Evolutionary conservation across 495 filamentous ascomycete genomes (phyloP).

Genomic region (Xylaria nigripes): DNA sequence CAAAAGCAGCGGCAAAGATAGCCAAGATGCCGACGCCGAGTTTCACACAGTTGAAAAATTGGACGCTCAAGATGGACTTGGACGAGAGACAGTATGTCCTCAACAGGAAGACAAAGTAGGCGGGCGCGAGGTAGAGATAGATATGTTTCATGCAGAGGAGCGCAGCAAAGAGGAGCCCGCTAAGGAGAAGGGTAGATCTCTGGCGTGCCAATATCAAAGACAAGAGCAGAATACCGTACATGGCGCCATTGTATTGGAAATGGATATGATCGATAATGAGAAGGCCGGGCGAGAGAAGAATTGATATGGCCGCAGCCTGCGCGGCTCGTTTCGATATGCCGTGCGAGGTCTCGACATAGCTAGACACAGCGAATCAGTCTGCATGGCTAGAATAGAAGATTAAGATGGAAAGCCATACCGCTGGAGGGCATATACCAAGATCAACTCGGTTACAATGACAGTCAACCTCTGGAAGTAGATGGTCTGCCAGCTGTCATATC

Average conservation of each 20-base stretch:
- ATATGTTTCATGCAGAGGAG: constrained; percentile 96
- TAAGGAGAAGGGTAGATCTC: constrained; percentile 64
- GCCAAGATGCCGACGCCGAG: constrained; percentile 62
- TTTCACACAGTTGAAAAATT: constrained; percentile 70
- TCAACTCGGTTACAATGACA: constrained; percentile 78
- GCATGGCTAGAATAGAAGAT: constrained; percentile 6
- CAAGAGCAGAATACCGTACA: constrained; percentile 81
- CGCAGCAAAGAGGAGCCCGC: constrained; percentile 73
- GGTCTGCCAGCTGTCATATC: constrained; percentile 84
- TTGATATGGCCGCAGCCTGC: constrained; percentile 79
- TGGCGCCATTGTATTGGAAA: constrained; percentile 97
- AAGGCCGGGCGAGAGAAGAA: constrained; percentile 84
- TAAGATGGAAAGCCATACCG: constrained; percentile 38
- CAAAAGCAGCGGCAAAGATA: constrained; percentile 79
- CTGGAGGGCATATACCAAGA: constrained; percentile 77
- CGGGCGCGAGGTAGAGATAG: constrained; percentile 91
- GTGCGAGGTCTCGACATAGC: constrained; percentile 63
- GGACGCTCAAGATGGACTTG: constrained; percentile 65
- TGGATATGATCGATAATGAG: constrained; percentile 98
- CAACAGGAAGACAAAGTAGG: constrained; percentile 85
- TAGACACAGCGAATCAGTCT: constrained; percentile 23
- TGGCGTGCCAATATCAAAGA: constrained; percentile 77
- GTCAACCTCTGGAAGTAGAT: constrained; percentile 85
- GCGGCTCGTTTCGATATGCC: constrained; percentile 60
- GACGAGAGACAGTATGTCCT: constrained; percentile 81